Conservation (phyloP, 208 protist genomes). For the Wallacemonas sp. region DNA sequence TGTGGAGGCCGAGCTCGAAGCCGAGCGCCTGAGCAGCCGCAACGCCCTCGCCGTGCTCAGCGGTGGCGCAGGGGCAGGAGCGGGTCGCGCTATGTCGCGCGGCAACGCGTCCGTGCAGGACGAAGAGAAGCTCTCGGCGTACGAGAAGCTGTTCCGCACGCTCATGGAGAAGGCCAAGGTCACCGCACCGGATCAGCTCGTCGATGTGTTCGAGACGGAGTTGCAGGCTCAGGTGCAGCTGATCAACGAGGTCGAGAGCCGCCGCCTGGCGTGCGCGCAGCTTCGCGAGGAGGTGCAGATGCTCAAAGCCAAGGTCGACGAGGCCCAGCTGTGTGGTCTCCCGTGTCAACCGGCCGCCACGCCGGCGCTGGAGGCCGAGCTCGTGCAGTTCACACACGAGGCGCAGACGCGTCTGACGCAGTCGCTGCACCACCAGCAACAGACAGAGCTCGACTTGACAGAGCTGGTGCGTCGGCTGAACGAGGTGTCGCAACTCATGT, state of each 20-base stretch:
- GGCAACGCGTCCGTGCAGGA: conserved; percentile 41
- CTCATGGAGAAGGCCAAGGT: conserved; percentile 91
- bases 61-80: background rate
- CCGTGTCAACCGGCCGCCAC: conserved; percentile 19
- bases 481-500: conserved; percentile 26
- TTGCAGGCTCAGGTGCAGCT: conserved; percentile 73
- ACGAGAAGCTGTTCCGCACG: conserved; percentile 86
- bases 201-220: conserved; percentile 49
- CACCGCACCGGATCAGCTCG: conserved; percentile 33
- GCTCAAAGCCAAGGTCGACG: conserved; percentile 26
- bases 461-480: conserved; percentile 47
- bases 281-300: conserved; percentile 33
- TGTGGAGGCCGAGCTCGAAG: conserved; percentile 34
- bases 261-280: conserved; percentile 23
- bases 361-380: conserved; percentile 39
- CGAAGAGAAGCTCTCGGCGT: conserved; percentile 70
- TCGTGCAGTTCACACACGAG: conserved; percentile 39
- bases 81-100: background rate
- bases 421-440: conserved; percentile 22
- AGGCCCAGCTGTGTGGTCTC: conserved; percentile 17
- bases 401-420: conserved; percentile 26
- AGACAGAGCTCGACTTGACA: conserved; percentile 25
- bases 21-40: conserved; percentile 23
- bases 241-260: conserved; percentile 29
- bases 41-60: conserved; percentile 22